Evolutionary conservation across 306 rosid genomes (phyloP), one percentile per base, ranked within the genome.

Genomic region (Abrus pulchellus): DNA sequence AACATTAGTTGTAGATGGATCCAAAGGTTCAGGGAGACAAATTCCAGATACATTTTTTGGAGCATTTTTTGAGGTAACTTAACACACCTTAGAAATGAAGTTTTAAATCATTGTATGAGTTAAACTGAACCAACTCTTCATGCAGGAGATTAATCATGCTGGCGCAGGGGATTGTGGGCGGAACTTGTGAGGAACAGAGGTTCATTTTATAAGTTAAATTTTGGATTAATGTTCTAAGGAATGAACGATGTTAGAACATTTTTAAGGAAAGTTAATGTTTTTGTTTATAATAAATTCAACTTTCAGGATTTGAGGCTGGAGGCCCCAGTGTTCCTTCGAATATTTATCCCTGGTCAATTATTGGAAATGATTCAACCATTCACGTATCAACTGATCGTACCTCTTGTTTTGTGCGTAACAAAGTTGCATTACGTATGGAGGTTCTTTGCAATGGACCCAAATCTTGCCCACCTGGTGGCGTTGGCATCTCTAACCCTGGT

Each of bases 71-170:
- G 92, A 90, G 85, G 94, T 86, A 68, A 3, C 4, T n/a, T n/a
- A n/a, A n/a, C n/a, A n/a, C n/a, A n/a, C n/a, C n/a, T n/a, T n/a
- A n/a, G n/a, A n/a, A n/a, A n/a, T n/a, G n/a, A n/a, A n/a, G n/a
- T n/a, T n/a, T n/a, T n/a, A n/a, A n/a, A n/a, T n/a, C n/a, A n/a
- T n/a, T n/a, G n/a, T n/a, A n/a, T n/a, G n/a, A n/a, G 38, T 34
- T 34, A 2, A 34, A 34, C 4, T 34, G 3, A 34, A 34, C 4
- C 2, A 34, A 34, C 38, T 34, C 2, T 34, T 34, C 38, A 34
- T 76, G 44, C 85, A 92, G 97, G 97, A 92, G 87, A 92, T 92
- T 29, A 92, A 92, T 73, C 97, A 92, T 86, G 95, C 97, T 6
- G 95, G 95, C n/a, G n/a, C n/a, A n/a, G n/a, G n/a, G n/a, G n/a